A percentile compares a stretch with the other conserved stretches of the same genome.
Evolutionary conservation across 2,329 filamentous ascomycete species (phyloP).

Genomic region (Didymella exigua): DNA sequence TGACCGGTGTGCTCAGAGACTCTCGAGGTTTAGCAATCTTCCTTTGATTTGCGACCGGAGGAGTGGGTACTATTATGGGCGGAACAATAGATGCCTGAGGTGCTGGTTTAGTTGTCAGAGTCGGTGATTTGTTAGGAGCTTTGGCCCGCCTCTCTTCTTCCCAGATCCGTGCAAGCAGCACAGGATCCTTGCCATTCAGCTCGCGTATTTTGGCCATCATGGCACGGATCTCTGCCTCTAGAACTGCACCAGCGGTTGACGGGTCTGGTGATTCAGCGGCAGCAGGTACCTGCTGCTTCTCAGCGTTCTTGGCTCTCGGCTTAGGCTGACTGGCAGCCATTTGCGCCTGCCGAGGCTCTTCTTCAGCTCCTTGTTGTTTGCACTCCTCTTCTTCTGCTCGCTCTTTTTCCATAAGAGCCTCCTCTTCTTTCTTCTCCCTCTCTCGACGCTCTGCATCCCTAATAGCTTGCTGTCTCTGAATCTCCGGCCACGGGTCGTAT

Average conservation of each 20-base stretch:
- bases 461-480: slow-evolving; percentile 51
- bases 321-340: slow-evolving; percentile 24
- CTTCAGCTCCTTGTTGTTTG: slow-evolving; percentile 27
- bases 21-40: slow-evolving; percentile 33
- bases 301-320: slow-evolving; percentile 28
- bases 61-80: slow-evolving; percentile 16
- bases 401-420: slow-evolving; percentile 37
- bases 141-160: slow-evolving; percentile 57
- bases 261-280: slow-evolving; percentile 7
- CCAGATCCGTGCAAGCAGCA: slow-evolving; percentile 61
- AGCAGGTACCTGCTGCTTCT: slow-evolving; percentile 27
- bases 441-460: slow-evolving; percentile 46
- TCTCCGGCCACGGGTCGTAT: slow-evolving; percentile 59
- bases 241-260: slow-evolving; percentile 27
- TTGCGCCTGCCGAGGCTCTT: slow-evolving; percentile 18
- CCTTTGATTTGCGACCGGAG: slow-evolving; percentile 25
- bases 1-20: not conserved
- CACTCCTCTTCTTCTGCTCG: slow-evolving; percentile 32
- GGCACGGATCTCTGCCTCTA: slow-evolving; percentile 58
- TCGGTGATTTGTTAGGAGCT: slow-evolving; percentile 31
- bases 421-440: slow-evolving; percentile 37
- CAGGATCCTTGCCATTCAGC: slow-evolving; percentile 61
- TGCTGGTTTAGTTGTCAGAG: slow-evolving; percentile 30
- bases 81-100: slow-evolving; percentile 22
- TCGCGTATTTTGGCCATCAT: slow-evolving; percentile 65